A percentile compares a stretch with the other conserved stretches of the same genome.
Evolutionary conservation across 805 yeast genomes (phyloP).

Genomic region (Sungouiella thailandica): DNA sequence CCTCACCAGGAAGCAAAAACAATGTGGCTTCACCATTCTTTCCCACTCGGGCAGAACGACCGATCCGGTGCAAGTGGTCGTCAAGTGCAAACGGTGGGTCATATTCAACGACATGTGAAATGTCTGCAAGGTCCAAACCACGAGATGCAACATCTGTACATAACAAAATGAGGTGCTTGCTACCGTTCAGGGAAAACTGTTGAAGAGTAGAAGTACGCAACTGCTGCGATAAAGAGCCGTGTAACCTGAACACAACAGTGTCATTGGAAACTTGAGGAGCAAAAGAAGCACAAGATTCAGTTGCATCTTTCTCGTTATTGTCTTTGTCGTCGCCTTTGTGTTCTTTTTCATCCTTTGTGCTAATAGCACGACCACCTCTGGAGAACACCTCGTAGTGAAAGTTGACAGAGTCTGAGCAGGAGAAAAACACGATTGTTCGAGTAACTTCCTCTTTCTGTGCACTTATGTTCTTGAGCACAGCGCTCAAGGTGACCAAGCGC

Average conservation of each 20-base stretch:
- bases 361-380: slow-evolving; percentile 45
- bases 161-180: slow-evolving; percentile 61
- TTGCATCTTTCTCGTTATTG: slow-evolving; percentile 8
- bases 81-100: slow-evolving; percentile 95
- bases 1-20: slow-evolving; percentile 83
- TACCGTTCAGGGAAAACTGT: slow-evolving; percentile 45
- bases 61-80: slow-evolving; percentile 94
- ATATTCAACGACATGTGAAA: slow-evolving; percentile 81
- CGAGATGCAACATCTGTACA: slow-evolving; percentile 98
- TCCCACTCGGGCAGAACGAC: slow-evolving; percentile 99
- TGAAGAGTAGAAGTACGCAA: slow-evolving; percentile 72
- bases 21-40: slow-evolving; percentile 70
- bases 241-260: slow-evolving; percentile 58
- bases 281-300: slow-evolving; percentile 36
- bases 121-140: slow-evolving; percentile 88
- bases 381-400: slow-evolving; percentile 79
- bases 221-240: slow-evolving; percentile 87
- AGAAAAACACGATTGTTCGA: slow-evolving; percentile 77
- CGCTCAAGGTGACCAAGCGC: slow-evolving; percentile 76
- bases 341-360: slow-evolving; percentile 23
- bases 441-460: slow-evolving; percentile 28
- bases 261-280: slow-evolving; percentile 48
- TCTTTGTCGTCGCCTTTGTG: slow-evolving; percentile 10
- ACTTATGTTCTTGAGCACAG: slow-evolving; percentile 48
- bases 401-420: slow-evolving; percentile 96